Evolutionary conservation across 2,329 filamentous ascomycete species (phyloP), one percentile per base, ranked within the genome.

Genomic region (Ceratocystis colombiana): DNA sequence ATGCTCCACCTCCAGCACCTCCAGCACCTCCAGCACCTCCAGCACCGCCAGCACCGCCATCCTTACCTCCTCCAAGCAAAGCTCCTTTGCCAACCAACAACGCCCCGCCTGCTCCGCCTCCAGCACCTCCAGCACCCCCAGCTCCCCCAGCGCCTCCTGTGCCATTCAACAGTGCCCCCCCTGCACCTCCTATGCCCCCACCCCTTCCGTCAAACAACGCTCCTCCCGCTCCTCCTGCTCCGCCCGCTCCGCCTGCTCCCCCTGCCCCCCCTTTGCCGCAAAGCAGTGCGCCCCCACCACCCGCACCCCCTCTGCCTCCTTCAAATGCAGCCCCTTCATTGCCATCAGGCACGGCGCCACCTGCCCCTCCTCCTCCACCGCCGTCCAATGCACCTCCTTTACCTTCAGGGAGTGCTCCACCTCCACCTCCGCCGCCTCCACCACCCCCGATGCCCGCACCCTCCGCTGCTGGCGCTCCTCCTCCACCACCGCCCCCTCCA

Each of bases 231-330:
- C 61, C 61, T 46, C 85, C 86, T 46, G 84, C 87, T 20, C 89
- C 90, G 68, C 89, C 86, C 46, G 84, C 87, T 20, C 89, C 90
- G 68, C 89, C 89, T 41, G 67, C 72, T 67, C 71, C 79, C 79
- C 30, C 80, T 48, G 80, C 82, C 17, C 79, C 82, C n/a, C 73
- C 76, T 25, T 74, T 74, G 37, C 55, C 55, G 10, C n/a, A 17
- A 15, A 33, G 55, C 28, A 33, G 25, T 59, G 72, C 72, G 2
- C 75, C 74, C 44, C 73, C 73, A 5, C 74, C 71, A 44, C 74
- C 75, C 61, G 69, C 71, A 53, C 74, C 76, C 70, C 79, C 79
- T 17, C 76, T 79, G 44, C 73, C 80, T 22, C 79, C 80, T 61
- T 79, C 79, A 28, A 82, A 80, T 70, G 79, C 80, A 48, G 80